Evolutionary conservation across 495 filamentous ascomycete genomes (phyloP), one percentile per base, ranked within the genome.

Genomic region (Tirmania nivea): DNA sequence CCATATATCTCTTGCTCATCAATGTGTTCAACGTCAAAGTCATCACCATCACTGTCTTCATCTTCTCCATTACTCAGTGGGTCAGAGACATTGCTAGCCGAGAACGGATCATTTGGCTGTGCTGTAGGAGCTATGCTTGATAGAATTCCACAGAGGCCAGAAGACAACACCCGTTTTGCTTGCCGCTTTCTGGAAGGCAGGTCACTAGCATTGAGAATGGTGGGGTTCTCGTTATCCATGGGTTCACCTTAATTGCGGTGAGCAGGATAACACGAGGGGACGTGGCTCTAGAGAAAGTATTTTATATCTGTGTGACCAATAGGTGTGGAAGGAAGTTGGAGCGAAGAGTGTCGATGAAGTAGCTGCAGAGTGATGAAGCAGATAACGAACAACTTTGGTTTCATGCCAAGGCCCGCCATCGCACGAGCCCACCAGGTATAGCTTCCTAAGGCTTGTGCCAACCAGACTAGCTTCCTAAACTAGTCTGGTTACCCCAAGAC

Each of bases 1-100:
- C 87, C 87, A 62, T 86, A 97, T 21, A 97, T 84, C 67, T 97
- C 90, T 63, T 95, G 92, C 64, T 86, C 86, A 60, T 97, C 90
- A 56, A 97, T 90, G 34, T 80, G 83, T 57, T 94, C 88, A 25
- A 78, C 71, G 7, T 70, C 64, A 16, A 77, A 69, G 48, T 85
- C 77, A 34, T 76, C 77, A 37, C 73, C 73, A 50, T 75, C 74
- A 20, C 66, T 60, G 11, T 69, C 66, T 17, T 63, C 64, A 17
- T 58, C 31, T 57, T 61, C 25, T 55, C 61, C 31, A 55, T 59
- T 57, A 64, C 59, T 25, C 61, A 59, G 50, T 64, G 57, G 35
- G 48, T 50, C 48, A 16, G 47, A 10, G 2, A 48, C 25, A 31
- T 31, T 31, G 25, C 25, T 7, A 31, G 25, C 4, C 6, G 68